phyloP scores from a whole-genome alignment of 2,329 filamentous ascomycete genomes.

The Periglandula ipomoeae region DNA sequence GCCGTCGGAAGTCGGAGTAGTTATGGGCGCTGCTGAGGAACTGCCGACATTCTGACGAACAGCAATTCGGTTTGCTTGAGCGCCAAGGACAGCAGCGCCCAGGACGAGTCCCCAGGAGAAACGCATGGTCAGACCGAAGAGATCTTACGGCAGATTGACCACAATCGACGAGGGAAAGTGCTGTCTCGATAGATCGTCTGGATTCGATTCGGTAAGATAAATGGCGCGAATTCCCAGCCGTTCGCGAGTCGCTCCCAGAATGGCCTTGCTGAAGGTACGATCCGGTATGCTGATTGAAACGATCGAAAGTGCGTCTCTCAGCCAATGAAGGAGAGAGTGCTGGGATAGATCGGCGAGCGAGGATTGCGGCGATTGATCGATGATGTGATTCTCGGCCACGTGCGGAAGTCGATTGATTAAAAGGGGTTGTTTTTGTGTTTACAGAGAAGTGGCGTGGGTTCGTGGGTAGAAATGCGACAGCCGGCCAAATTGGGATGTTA shows the following conservation, averaged over 20 bases:
- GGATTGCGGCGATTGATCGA: not conserved
- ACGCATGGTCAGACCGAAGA: slow-evolving; percentile 13
- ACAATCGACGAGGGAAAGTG: too few species aligned
- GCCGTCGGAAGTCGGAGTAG: not conserved
- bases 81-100: slow-evolving; percentile 14
- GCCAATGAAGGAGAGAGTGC: not conserved
- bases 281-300: not conserved
- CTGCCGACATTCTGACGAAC: slow-evolving; percentile 3
- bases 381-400: not conserved
- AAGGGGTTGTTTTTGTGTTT: not conserved
- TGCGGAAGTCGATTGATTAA: not conserved
- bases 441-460: not conserved
- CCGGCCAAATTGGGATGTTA: not conserved
- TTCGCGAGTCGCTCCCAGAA: not conserved
- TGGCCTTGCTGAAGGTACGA: not conserved
- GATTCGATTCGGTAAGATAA: not conserved
- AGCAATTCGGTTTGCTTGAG: slow-evolving; percentile 9
- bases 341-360: not conserved
- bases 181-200: not conserved
- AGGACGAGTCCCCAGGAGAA: slow-evolving; percentile 14
- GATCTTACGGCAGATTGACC: not conserved
- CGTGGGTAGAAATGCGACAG: not conserved
- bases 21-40: not conserved
- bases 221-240: not conserved
- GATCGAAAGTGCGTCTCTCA: not conserved